Evolutionary conservation across 2,329 filamentous ascomycete species (phyloP), one percentile per base, ranked within the genome.

Genomic region (Arthrobotrys megalospora): DNA sequence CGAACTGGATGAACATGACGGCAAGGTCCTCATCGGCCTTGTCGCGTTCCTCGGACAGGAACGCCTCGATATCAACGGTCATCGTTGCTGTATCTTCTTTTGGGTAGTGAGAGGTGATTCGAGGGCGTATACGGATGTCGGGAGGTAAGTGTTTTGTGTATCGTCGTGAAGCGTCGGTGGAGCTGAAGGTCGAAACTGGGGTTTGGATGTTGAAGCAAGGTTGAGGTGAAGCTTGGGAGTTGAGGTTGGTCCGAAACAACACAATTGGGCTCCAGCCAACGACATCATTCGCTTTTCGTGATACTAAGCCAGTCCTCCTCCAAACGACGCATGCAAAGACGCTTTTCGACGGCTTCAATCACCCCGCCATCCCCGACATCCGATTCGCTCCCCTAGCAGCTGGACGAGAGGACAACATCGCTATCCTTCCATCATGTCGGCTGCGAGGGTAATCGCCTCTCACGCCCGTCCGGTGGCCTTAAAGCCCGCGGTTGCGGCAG

Each of bases 21-120:
- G 97, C 94, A 66, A 97, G 89, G 84, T 97, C 92, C 82, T 94
- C 92, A 65, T 94, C 92, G 83, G 94, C 93, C 84, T 91, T 88
- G 84, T 97, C 93, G 84, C 94, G 92, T 89, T 96, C 93, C 82
- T 97, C 92, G 79, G 91, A 90, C 80, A 99, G 92, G 86, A 98
- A 97, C 85, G 97, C 93, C 84, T 93, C 89, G 85, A 98, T 96
- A 83, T 97, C 93, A 86, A 90, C 88, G 85, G 92, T 94, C 93
- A 97, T 97, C 12, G 21, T 60, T 38, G 28, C 80, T 80, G 82
- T 67, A 60, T 67, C 36, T 58, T 66, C 21, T 55, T 55, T 32
- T 28, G 11, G 48, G 12, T 41, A 16, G 21, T 6, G 28, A 16
- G 32, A 62, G 28, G n/a, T 19, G 52, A 50, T 34, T 19, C 16